Base-by-base conservation (phyloP, 176 grass and related monocot genomes). In the Olyra latifolia region DNA sequence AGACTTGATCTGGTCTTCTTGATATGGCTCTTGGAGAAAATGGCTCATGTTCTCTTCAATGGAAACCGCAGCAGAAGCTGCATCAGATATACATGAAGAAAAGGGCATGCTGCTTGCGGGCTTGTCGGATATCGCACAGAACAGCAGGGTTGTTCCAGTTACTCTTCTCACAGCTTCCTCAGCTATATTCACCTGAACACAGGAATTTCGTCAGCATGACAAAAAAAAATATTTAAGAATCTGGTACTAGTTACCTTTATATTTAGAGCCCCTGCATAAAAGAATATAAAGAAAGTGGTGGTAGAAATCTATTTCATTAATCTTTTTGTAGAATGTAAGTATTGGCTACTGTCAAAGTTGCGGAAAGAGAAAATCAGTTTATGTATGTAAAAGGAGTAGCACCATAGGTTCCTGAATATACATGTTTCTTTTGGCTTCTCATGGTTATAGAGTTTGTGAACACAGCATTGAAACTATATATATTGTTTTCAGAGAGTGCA, bases 141-240 rank as follows among this genome's bases (percentile, higher is more conserved):
- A 87, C 17, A 84, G 5, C 10, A 79, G 41, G 48, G 57, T 69
- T 64, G 55, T 49, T 40, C 93, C 86, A 19, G 88, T 91, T 82
- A 91, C 52, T 74, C 91, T 87, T 63, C 89, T 89, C 9, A 91
- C 88, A 42, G 77, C 88, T 78, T 87, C 91, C 56, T 93, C 86
- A 7, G 86, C 91, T 84, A 92, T 89, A 69, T 92, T 94, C 64
- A 92, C 91, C 94, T 97, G 91, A 80, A 88, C 28, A 82, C 25
- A 66, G 68, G 40, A 9, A 72, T 3, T 60, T 78, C 1, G 9
- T 54, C n/a, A 79, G 17, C 10, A 13, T 12, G 72, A 50, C 14
- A 45, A 66, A 24, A 20, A 45, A 66, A 24, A 20, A 45, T 1
- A 52, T 13, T 35, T 10, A 22, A 20, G 8, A 23, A 40, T n/a